Conservation (phyloP, 192 early-diverging fungal species). For the Coemansia sp. region DNA sequence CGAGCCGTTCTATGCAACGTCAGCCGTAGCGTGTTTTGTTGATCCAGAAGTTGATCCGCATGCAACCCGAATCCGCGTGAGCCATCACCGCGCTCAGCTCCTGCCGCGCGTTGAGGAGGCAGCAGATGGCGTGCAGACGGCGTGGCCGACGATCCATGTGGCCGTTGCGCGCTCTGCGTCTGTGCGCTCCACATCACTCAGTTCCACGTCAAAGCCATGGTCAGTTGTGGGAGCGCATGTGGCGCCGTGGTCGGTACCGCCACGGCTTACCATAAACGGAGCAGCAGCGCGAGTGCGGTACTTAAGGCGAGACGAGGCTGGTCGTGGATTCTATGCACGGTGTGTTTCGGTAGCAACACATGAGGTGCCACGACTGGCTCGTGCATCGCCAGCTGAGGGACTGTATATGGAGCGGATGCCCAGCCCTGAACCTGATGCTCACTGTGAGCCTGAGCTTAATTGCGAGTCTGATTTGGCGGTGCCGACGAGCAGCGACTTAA, state of each 20-base stretch:
- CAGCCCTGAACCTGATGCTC: not conserved
- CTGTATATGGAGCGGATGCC: conserved; percentile 23
- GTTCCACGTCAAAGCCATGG: not conserved
- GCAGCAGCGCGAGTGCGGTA: conserved; percentile 38
- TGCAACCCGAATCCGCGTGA: conserved; percentile 41
- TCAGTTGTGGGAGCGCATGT: not conserved
- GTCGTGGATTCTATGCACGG: conserved; percentile 32
- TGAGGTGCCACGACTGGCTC: conserved; percentile 14
- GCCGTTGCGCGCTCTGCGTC: conserved; percentile 10
- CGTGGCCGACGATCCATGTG: conserved; percentile 38
- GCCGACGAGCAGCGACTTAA: not conserved
- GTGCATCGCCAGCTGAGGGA: not conserved
- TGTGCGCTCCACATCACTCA: not conserved
- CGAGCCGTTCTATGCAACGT: conserved; percentile 27
- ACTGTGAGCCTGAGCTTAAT: not conserved
- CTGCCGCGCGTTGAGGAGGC: conserved; percentile 24
- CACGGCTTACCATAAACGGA: conserved; percentile 35
- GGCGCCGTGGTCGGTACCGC: conserved; percentile 43
- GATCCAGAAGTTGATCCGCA: conserved; percentile 51
- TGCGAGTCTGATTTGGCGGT: not conserved
- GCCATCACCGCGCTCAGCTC: conserved; percentile 32
- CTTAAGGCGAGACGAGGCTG: conserved; percentile 28
- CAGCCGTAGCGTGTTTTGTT: conserved; percentile 43
- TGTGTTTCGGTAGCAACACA: conserved; percentile 31
- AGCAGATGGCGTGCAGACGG: conserved; percentile 17